Evolutionary conservation across 2,329 filamentous ascomycete genomes (phyloP), one percentile per base, ranked within the genome.

Genomic region (Paecilomyces niveus): DNA sequence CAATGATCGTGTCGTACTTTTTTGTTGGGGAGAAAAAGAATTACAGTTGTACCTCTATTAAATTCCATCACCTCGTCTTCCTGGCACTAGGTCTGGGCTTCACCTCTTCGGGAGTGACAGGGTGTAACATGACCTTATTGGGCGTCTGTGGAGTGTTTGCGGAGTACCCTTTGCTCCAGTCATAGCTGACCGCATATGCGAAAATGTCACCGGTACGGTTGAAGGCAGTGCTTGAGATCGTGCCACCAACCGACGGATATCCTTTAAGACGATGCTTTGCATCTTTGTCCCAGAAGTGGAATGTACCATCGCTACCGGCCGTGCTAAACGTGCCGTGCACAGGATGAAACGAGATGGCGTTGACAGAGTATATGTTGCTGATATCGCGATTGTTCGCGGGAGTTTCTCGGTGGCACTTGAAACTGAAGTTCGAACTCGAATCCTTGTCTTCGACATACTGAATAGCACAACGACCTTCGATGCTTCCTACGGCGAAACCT

Each of bases 391-490:
- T 72, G 56, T 73, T 76, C 58, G 85, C 78, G 1, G 89, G 85
- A 4, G 85, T 84, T 68, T 96, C 90, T 59, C 94, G 92, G 75
- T 99, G 94, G 77, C 94, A 99, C 78, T 97, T 97, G 86, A 99
- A 99, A 50, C 91, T 96, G 81, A 99, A 99, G 80, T 99, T 97
- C 70, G 88, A 89, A 68, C 87, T 84, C 2, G 89, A 80, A 72
- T 99, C 92, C 76, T 97, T 97, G 51, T 99, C 94, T 69, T 99
- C 93, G 35, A 97, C 91, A 68, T 99, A 97, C 73, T 99, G 94
- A 63, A 99, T 99, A 1, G 94, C 94, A 73, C 94, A 99, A 58
- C 94, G 89, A 31, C 94, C 94, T 74, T 99, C 94, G 68, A 99
- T 96, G 71, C 90, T 96, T 57, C 94, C 94, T 55, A 99, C 90